Percentiles rank a stretch among this genome's conserved stretches.
Conservation (phyloP, 2,329 filamentous ascomycete species). For the Pestalotiopsis sp. region DNA sequence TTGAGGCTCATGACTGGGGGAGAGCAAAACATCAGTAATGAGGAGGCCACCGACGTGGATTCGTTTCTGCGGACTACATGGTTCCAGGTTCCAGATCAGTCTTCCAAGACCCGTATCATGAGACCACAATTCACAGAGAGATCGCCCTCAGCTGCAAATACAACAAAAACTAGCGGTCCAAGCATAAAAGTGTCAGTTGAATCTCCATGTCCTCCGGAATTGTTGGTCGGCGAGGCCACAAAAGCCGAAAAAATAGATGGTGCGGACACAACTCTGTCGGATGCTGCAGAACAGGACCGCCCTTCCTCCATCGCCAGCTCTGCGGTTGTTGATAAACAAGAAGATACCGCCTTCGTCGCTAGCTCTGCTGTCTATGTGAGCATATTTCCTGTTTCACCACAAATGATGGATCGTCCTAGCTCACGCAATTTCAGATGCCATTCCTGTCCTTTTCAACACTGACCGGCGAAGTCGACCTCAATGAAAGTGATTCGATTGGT, state of each 20-base stretch:
- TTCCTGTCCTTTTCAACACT: not conserved
- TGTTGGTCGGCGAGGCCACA: not conserved
- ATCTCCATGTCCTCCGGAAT: too few species aligned
- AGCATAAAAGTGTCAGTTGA: too few species aligned
- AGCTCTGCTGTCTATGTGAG: not conserved
- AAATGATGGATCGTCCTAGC: too few species aligned
- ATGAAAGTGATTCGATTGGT: too few species aligned
- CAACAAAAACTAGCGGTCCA: too few species aligned
- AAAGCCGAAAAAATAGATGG: not conserved
- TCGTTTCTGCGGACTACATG: not conserved
- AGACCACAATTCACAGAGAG: not conserved
- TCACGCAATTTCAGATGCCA: not conserved
- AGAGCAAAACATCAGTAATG: not conserved
- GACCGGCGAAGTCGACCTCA: too few species aligned
- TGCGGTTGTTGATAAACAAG: too few species aligned
- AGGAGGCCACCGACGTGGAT: rapidly evolving
- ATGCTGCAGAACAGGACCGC: too few species aligned
- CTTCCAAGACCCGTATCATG: not conserved
- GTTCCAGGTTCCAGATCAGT: not conserved
- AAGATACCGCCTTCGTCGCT: not conserved
- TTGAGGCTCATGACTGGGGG: not conserved
- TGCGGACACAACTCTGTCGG: too few species aligned
- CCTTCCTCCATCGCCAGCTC: too few species aligned
- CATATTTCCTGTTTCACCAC: not conserved
- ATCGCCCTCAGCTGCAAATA: not conserved